These are phyloP conservation scores for Coemansia pectinata DNA, from an alignment of 192 early-diverging fungal species.

Conservation along the genomic window DNA sequence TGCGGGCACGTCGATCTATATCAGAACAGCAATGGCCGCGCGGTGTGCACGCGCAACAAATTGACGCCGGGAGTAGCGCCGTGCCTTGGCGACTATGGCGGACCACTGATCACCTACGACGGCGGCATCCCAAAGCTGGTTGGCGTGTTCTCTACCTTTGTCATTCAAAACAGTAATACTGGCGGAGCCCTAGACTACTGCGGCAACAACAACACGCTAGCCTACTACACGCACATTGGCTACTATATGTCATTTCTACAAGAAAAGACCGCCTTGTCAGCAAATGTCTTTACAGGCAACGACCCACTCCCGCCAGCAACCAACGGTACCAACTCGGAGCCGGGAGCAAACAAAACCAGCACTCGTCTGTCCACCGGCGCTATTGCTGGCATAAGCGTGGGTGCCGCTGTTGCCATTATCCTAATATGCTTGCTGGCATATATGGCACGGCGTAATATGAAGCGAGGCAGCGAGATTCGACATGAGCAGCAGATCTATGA, in stretches of 20 bases:
- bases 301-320: slow-evolving; percentile 17
- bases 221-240: slow-evolving; percentile 38
- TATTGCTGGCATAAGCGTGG: slow-evolving; percentile 40
- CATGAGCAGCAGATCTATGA: slow-evolving; percentile 48
- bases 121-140: slow-evolving; percentile 32
- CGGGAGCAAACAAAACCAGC: neutral
- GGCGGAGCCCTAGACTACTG: slow-evolving; percentile 31
- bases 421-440: slow-evolving; percentile 26
- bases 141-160: slow-evolving; percentile 37
- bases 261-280: slow-evolving; percentile 25
- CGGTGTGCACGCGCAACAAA: slow-evolving; percentile 40
- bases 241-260: slow-evolving; percentile 41
- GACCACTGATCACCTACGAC: slow-evolving; percentile 37
- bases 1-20: slow-evolving; percentile 24
- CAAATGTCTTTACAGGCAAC: slow-evolving; percentile 42
- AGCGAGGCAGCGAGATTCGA: slow-evolving; percentile 22
- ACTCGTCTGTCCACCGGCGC: slow-evolving; percentile 28
- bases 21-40: slow-evolving; percentile 40
- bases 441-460: slow-evolving; percentile 14
- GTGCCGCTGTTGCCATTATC: slow-evolving; percentile 21
- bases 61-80: slow-evolving; percentile 32
- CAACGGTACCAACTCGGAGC: slow-evolving; percentile 7
- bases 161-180: neutral
- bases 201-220: slow-evolving; percentile 33
- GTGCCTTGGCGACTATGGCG: slow-evolving; percentile 45